phyloP scores from a whole-genome alignment of 176 grass and related monocot species.

The Thinopyrum elongatum region DNA sequence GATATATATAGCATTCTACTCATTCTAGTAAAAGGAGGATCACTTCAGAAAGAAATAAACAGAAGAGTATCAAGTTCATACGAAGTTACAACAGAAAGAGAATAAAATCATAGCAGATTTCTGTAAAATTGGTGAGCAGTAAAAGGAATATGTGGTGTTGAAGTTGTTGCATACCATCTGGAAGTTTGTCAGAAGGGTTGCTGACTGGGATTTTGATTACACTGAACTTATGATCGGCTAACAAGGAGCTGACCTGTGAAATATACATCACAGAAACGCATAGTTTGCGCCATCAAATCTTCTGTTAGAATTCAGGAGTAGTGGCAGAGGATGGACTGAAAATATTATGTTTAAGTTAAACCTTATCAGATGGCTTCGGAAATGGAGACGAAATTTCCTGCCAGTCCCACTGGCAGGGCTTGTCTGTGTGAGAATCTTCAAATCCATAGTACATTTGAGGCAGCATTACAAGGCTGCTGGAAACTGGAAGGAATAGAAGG shows the following conservation, averaged over 20 bases:
- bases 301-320: background rate
- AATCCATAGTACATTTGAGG: slow-evolving; percentile 15
- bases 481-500: background rate
- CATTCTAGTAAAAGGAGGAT: background rate
- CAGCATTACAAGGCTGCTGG: background rate
- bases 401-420: background rate
- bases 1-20: background rate
- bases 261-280: slow-evolving; percentile 25
- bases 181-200: slow-evolving; percentile 53
- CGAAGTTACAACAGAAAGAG: background rate
- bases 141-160: background rate
- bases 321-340: background rate
- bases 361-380: slow-evolving; percentile 65
- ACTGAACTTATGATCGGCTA: slow-evolving; percentile 53
- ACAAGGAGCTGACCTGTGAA: slow-evolving; percentile 57
- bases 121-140: background rate
- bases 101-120: background rate
- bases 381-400: slow-evolving; percentile 39
- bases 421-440: slow-evolving; percentile 8
- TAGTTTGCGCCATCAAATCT: slow-evolving; percentile 3
- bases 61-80: background rate
- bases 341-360: slow-evolving; percentile 19
- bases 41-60: slow-evolving; percentile 2
- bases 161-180: slow-evolving; percentile 53
- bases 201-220: slow-evolving; percentile 77